Evolutionary conservation across 768 basidiomycete genomes (phyloP).

Genomic region (Psilocybe cyanescens): DNA sequence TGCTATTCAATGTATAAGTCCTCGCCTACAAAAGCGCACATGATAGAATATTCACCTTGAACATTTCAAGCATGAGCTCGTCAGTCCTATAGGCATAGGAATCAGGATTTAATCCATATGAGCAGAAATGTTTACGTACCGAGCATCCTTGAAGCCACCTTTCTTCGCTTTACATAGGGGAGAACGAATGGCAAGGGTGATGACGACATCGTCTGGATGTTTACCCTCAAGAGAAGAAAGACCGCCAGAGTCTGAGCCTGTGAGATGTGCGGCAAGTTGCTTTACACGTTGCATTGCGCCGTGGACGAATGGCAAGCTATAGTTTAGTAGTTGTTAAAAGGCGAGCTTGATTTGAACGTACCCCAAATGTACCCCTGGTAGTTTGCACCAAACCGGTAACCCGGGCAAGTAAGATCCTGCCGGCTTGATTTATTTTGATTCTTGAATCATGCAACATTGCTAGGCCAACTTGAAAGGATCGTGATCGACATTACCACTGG

Average conservation of each 20-base stretch:
- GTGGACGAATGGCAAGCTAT: neutral
- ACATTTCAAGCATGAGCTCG: constrained; percentile 82
- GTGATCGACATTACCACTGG: neutral
- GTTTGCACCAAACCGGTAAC: neutral
- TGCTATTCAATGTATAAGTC: constrained; percentile 41
- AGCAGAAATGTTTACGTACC: constrained; percentile 35
- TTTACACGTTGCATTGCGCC: constrained; percentile 68
- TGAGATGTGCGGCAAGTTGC: constrained; percentile 66
- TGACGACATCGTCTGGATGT: constrained; percentile 77
- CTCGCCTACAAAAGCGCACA: neutral
- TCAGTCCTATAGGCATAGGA: constrained; percentile 55
- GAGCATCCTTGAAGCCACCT: constrained; percentile 75
- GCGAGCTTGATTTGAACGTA: neutral
- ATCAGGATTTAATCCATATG: neutral
- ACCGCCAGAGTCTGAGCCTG: constrained; percentile 46
- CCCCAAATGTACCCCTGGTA: no score
- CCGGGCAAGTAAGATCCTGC: constrained; percentile 2
- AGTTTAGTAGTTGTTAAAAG: neutral
- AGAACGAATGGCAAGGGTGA: constrained; percentile 80
- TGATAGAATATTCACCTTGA: constrained; percentile 51
- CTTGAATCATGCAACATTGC: neutral
- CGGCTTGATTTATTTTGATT: neutral
- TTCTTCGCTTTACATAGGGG: constrained; percentile 79
- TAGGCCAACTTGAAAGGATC: neutral
- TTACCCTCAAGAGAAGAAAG: constrained; percentile 57